phyloP scores from a whole-genome alignment of 768 basidiomycete species.

The Pleurotus tuber-regium region DNA sequence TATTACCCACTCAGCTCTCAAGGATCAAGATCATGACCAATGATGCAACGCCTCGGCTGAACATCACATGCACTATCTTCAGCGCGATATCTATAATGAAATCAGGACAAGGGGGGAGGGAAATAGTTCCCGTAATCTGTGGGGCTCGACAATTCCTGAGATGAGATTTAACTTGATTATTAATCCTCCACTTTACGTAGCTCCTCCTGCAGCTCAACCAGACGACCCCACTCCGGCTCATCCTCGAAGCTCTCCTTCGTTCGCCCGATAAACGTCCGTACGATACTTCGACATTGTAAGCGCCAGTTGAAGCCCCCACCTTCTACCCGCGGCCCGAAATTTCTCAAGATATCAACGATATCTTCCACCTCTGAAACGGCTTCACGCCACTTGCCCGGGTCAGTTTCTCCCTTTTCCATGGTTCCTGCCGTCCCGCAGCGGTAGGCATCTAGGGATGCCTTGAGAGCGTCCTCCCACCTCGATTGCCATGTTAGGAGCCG shows the following conservation, averaged over 20 bases:
- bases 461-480: conserved; percentile 74
- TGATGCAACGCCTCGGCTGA: too few species aligned
- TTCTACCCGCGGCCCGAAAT: conserved; percentile 72
- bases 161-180: background rate
- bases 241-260: conserved; percentile 81
- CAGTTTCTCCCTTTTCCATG: conserved; percentile 66
- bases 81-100: too few species aligned
- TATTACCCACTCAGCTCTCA: background rate
- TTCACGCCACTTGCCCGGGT: conserved; percentile 66
- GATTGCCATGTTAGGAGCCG: conserved; percentile 73
- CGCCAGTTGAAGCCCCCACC: conserved; percentile 60
- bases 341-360: conserved; percentile 76
- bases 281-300: conserved; percentile 81
- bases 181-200: conserved; percentile 38
- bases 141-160: background rate
- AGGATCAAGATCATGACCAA: too few species aligned
- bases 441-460: conserved; percentile 85
- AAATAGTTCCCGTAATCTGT: background rate
- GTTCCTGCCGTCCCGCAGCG: conserved; percentile 61
- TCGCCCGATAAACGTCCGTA: conserved; percentile 86
- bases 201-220: conserved; percentile 68
- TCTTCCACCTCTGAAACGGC: conserved; percentile 81
- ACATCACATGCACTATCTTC: background rate
- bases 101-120: background rate
- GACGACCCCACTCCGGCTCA: conserved; percentile 76